These are phyloP conservation scores for Hortaea sp. DNA, from an alignment of 2,329 filamentous ascomycete species.

Conservation along the genomic window DNA sequence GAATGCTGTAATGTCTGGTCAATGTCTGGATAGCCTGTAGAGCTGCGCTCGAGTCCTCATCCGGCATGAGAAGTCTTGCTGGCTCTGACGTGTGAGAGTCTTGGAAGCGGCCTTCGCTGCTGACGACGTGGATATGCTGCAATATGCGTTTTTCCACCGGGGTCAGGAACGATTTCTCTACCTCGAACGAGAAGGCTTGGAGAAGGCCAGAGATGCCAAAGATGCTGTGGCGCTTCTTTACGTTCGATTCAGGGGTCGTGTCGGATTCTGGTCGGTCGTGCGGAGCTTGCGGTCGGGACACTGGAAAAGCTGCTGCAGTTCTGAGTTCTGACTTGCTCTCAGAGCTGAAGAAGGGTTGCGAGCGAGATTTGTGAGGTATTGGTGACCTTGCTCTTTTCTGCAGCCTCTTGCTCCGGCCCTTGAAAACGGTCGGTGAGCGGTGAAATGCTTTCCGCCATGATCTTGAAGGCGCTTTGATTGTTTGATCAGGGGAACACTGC, in stretches of 20 bases:
- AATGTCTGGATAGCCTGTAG: background rate
- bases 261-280: background rate
- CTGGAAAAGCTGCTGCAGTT: background rate
- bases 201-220: constrained; percentile 3
- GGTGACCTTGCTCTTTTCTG: too few species aligned
- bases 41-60: constrained; percentile 1
- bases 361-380: background rate
- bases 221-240: background rate
- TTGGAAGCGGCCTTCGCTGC: background rate
- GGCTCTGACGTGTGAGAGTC: background rate
- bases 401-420: too few species aligned
- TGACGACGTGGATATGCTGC: constrained; percentile 1
- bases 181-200: constrained; percentile 1
- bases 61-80: constrained; percentile 1
- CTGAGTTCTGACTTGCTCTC: background rate
- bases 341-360: background rate
- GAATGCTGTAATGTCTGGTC: background rate
- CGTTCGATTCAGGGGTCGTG: background rate
- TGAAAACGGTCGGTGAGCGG: too few species aligned
- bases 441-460: too few species aligned
- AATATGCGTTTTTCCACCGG: constrained; percentile 2
- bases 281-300: background rate
- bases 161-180: constrained; percentile 4
- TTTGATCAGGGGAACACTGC: too few species aligned
- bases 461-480: too few species aligned